Base-by-base conservation (phyloP, 164 flowering plant genomes). In the Santalum album region DNA sequence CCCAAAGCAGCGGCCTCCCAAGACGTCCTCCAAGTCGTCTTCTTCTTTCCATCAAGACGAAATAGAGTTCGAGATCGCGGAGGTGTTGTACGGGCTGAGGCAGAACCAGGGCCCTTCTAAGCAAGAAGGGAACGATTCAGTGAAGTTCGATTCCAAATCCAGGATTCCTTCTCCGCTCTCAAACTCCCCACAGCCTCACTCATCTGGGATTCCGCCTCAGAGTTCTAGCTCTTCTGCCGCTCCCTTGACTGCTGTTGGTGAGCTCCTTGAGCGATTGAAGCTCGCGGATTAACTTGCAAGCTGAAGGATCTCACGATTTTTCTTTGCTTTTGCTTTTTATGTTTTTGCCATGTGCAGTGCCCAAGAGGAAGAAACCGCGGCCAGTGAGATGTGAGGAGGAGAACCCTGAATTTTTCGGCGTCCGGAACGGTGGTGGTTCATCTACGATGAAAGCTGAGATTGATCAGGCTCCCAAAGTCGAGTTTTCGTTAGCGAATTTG, bases 41-140 rank as follows among this genome's bases (percentile, higher is more conserved):
- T 73, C 95, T 0, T 64, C 85, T n/a, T 44, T 17, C 1, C 71
- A 67, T 64, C 95, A 78, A 32, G 96, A 87, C 21, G 99, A 90
- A 64, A 85, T 94, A 35, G 97, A 94, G 77, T 79, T 94, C 40
- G 97, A 94, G 70, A 83, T 94, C 17, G 97, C 99, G 0, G 95
- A 94, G 73, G 97, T 90, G 15, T 63, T 92, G 59, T 87, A 78
- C 55, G 99, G 90, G 29, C 67, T 92, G 86, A 81, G 79, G 64
- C 94, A 84, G 60, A 75, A 92, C 10, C 87, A 81, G 49, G 73
- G 66, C 9, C 76, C 90, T 18, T 49, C 87, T 0, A 86, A 77
- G 73, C 84, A 64, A 48, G 95, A 86, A 53, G 56, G 45, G 10
- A 68, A 32, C 25, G 69, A 72, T 27, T 64, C 73, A 4, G 46